These are phyloP conservation scores for Penicillium daleae DNA, from an alignment of 495 filamentous ascomycete species.

Conservation along the genomic window DNA sequence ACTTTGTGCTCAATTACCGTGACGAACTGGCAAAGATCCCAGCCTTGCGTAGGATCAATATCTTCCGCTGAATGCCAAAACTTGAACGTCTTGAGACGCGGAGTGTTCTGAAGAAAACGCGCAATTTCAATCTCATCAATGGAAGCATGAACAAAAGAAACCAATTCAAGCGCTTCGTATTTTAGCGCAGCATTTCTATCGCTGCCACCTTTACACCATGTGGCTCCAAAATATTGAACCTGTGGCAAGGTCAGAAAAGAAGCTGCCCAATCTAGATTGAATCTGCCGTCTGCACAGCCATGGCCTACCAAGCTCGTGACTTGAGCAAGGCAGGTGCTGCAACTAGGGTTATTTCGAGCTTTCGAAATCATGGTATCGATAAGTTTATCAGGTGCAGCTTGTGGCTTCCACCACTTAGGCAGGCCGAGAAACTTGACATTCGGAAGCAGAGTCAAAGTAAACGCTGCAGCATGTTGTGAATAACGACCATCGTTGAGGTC, in stretches of 20 bases:
- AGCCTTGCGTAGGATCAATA: slow-evolving; percentile 26
- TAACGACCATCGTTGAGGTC: slow-evolving; percentile 32
- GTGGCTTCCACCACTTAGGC: slow-evolving; percentile 29
- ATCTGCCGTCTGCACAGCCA: slow-evolving; percentile 6
- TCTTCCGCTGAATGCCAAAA: slow-evolving; percentile 34
- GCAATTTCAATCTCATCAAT: slow-evolving; percentile 40
- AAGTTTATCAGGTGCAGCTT: slow-evolving; percentile 1
- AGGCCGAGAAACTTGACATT: slow-evolving; percentile 35
- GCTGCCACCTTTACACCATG: slow-evolving; percentile 25
- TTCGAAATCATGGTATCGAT: slow-evolving; percentile 5
- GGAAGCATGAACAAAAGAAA: slow-evolving; percentile 29
- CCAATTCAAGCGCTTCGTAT: slow-evolving; percentile 22
- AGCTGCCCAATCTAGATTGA: slow-evolving; percentile 17
- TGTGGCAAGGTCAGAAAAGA: slow-evolving; percentile 36
- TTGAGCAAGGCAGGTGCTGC: not conserved
- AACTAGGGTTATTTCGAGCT: not conserved
- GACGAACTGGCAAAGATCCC: slow-evolving; percentile 43
- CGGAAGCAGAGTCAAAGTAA: slow-evolving; percentile 42
- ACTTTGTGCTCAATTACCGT: slow-evolving; percentile 35
- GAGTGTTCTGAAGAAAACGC: slow-evolving; percentile 39
- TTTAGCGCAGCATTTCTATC: slow-evolving; percentile 19
- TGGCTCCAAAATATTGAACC: slow-evolving; percentile 29
- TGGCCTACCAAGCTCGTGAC: slow-evolving; percentile 3
- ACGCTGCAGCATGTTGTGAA: slow-evolving; percentile 39
- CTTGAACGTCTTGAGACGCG: slow-evolving; percentile 34